These are phyloP conservation scores for Claviceps sp. DNA, from an alignment of 2,329 filamentous ascomycete genomes.

Conservation along the genomic window DNA sequence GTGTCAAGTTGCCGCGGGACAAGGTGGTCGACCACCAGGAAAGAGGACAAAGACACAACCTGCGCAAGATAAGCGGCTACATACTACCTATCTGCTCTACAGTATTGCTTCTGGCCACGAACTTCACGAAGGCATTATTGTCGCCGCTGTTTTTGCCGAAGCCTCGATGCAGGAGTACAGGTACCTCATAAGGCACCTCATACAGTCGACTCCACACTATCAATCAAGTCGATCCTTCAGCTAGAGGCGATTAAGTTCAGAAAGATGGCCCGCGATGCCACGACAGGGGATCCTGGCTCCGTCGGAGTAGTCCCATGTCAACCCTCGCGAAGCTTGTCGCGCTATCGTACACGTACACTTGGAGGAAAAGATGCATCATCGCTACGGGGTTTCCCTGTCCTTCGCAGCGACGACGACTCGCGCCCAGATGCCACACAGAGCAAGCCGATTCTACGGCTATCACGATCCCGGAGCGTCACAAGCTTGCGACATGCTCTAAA, in stretches of 20 bases:
- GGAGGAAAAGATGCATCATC: slow-evolving; percentile 23
- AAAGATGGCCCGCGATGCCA: slow-evolving; percentile 5
- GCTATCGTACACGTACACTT: slow-evolving; percentile 18
- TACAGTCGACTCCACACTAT: not conserved
- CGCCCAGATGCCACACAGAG: not conserved
- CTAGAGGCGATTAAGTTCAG: not conserved
- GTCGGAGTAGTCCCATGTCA: slow-evolving; percentile 10
- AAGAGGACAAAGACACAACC: not conserved
- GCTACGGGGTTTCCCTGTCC: slow-evolving; percentile 17
- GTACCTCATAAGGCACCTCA: too few species aligned
- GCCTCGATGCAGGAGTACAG: not conserved
- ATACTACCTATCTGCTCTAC: too few species aligned
- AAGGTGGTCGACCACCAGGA: not conserved
- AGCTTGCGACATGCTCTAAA: slow-evolving; percentile 1
- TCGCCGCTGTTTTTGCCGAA: not conserved
- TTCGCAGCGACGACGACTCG: slow-evolving; percentile 4
- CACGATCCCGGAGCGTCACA: slow-evolving; percentile 10
- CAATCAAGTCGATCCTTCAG: not conserved
- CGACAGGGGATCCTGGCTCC: slow-evolving; percentile 2
- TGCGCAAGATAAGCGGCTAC: not conserved
- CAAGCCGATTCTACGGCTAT: slow-evolving; percentile 3
- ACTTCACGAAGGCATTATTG: too few species aligned
- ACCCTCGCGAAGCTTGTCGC: slow-evolving; percentile 14
- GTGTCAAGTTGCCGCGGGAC: not conserved
- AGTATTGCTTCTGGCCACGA: too few species aligned